Conservation (phyloP, 2,329 filamentous ascomycete genomes). For the Talaromyces funiculosus region DNA sequence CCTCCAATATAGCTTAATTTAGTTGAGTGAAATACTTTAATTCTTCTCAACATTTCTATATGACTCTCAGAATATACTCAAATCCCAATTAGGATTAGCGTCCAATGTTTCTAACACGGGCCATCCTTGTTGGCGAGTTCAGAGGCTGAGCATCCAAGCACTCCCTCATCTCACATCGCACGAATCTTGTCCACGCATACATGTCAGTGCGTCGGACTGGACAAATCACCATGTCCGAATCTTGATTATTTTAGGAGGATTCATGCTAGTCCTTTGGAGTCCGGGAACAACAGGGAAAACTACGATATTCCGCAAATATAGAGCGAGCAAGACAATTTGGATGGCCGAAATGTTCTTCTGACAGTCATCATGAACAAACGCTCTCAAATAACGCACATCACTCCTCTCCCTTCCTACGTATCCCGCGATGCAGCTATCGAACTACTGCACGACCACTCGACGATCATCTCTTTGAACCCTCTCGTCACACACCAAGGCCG, state of each 20-base stretch:
- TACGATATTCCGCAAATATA: not conserved
- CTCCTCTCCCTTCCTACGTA: slow-evolving; percentile 63
- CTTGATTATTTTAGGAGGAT: not conserved
- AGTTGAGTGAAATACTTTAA: too few relatives aligned
- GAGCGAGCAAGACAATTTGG: not conserved
- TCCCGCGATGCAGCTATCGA: slow-evolving; percentile 61
- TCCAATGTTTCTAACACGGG: too few relatives aligned
- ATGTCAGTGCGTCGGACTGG: not conserved
- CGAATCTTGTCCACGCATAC: not conserved
- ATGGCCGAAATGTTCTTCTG: not conserved
- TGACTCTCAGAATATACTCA: too few relatives aligned
- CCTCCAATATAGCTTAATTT: too few relatives aligned
- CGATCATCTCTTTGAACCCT: slow-evolving; percentile 83
- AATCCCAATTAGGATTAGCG: too few relatives aligned
- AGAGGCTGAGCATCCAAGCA: not conserved
- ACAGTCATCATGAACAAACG: slow-evolving; percentile 37
- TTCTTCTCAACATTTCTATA: too few relatives aligned
- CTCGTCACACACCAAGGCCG: slow-evolving; percentile 66
- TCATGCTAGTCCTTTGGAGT: not conserved
- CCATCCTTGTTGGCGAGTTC: too few relatives aligned
- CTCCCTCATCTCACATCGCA: not conserved
- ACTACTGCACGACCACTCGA: slow-evolving; percentile 67
- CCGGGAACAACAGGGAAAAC: too few relatives aligned
- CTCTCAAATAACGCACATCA: slow-evolving; percentile 69
- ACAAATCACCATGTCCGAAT: not conserved